Conservation (phyloP, 1,284 basidiomycete genomes). For the Malassezia obtusa region DNA sequence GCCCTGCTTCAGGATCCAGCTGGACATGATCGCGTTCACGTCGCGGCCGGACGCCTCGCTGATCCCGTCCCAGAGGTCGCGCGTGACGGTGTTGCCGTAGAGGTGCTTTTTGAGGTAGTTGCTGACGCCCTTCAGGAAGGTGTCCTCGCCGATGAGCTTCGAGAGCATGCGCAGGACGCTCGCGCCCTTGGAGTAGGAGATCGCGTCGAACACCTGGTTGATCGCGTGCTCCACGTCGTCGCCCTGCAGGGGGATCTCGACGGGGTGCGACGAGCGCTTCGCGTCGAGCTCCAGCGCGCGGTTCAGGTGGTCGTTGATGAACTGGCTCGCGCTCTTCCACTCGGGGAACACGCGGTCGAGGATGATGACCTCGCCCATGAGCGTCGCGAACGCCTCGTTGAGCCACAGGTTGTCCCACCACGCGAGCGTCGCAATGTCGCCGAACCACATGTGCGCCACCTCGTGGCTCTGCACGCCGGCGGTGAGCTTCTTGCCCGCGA, state of each 20-base stretch:
- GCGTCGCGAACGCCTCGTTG: constrained; percentile 67
- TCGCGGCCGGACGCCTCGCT: constrained; percentile 65
- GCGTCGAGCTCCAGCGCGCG: constrained; percentile 69
- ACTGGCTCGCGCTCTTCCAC: constrained; percentile 53
- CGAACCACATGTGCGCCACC: constrained; percentile 56
- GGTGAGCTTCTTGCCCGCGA: constrained; percentile 66
- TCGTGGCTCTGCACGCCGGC: constrained; percentile 73
- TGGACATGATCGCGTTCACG: constrained; percentile 71
- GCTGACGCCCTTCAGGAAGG: constrained; percentile 53
- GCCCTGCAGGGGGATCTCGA: constrained; percentile 62
- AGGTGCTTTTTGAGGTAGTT: constrained; percentile 74
- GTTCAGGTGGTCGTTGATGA: constrained; percentile 53
- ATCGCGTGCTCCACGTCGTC: constrained; percentile 29
- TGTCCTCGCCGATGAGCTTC: constrained; percentile 66
- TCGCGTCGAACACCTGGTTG: constrained; percentile 33
- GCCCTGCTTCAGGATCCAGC: constrained; percentile 74
- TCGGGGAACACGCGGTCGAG: constrained; percentile 55
- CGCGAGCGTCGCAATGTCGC: constrained; percentile 78
- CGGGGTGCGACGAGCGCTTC: constrained; percentile 81
- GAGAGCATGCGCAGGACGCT: constrained; percentile 82
- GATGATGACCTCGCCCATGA: constrained; percentile 76
- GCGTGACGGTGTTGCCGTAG: constrained; percentile 72
- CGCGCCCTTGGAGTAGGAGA: constrained; percentile 48
- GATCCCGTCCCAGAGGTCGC: constrained; percentile 84
- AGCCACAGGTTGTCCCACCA: constrained; percentile 63